phyloP scores from a whole-genome alignment of 768 basidiomycete genomes.

The Pisolithus tinctorius region DNA sequence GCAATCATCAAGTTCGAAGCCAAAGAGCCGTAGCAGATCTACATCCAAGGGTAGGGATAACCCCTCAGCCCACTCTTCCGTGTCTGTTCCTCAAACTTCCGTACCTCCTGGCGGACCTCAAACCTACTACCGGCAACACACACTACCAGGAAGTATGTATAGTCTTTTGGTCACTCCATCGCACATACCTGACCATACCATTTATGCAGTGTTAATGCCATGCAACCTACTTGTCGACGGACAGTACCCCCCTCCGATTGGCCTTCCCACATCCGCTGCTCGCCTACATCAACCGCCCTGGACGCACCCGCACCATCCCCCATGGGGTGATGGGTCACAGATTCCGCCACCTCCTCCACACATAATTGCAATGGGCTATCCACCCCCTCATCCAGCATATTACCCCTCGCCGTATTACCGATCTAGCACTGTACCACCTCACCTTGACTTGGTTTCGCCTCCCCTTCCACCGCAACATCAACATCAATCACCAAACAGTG shows the following conservation, averaged over 20 bases:
- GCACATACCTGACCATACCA: background rate
- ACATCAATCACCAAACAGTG: conserved; percentile 18
- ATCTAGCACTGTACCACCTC: conserved; percentile 20
- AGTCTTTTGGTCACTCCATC: background rate
- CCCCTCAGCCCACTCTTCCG: conserved; percentile 19
- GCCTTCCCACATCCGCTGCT: conserved; percentile 49
- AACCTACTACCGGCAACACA: conserved; percentile 64
- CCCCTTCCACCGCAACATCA: background rate
- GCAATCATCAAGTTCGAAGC: conserved; percentile 35
- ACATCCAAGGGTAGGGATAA: conserved; percentile 32
- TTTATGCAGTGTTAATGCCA: conserved; percentile 34
- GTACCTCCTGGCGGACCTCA: conserved; percentile 33
- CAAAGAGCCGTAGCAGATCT: conserved; percentile 47
- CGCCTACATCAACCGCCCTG: conserved; percentile 37
- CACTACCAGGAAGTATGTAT: conserved; percentile 38
- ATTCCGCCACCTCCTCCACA: conserved; percentile 27
- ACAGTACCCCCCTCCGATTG: conserved; percentile 35
- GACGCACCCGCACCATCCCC: too few relatives aligned
- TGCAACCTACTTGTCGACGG: conserved; percentile 35
- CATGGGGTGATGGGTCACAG: too few relatives aligned
- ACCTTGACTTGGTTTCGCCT: conserved; percentile 11
- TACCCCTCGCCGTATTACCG: conserved; percentile 48
- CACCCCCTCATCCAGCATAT: conserved; percentile 24
- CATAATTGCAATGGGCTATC: conserved; percentile 29
- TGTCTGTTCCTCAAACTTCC: conserved; percentile 29